phyloP scores from a whole-genome alignment of 139 green algal species.

The Parachlorella kessleri region DNA sequence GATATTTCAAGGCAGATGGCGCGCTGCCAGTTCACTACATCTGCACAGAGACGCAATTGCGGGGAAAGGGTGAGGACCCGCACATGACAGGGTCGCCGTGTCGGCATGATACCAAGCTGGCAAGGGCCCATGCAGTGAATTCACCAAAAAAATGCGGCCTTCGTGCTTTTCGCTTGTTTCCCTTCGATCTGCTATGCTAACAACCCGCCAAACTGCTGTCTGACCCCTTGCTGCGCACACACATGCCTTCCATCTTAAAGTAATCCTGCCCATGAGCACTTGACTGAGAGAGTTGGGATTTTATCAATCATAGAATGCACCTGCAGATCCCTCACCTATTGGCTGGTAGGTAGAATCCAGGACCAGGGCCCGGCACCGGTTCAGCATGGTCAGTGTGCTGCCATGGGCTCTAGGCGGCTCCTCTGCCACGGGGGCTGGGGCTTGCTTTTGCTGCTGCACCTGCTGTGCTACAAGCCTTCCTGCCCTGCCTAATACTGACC shows the following conservation, averaged over 20 bases:
- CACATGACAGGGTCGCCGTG: no score
- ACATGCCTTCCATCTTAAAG: background rate
- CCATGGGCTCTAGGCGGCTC: background rate
- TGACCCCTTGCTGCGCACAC: background rate
- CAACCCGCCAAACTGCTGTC: background rate
- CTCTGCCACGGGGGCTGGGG: background rate
- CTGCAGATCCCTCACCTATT: slow-evolving; percentile 58
- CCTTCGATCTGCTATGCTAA: background rate
- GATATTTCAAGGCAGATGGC: slow-evolving; percentile 56
- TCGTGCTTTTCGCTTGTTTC: background rate
- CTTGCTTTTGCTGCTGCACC: background rate
- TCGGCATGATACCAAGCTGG: no score
- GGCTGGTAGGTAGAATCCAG: slow-evolving; percentile 63
- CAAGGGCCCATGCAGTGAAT: no score
- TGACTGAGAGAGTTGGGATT: background rate
- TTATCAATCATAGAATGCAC: slow-evolving; percentile 22
- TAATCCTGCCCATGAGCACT: background rate
- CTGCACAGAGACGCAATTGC: no score
- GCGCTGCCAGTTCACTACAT: slow-evolving; percentile 56
- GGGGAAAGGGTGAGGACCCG: no score
- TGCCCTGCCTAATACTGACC: background rate
- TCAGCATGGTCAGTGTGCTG: background rate
- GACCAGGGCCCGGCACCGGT: slow-evolving; percentile 52
- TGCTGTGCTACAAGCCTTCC: background rate
- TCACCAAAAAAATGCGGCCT: no score